Evolutionary conservation across 1,284 basidiomycete genomes (phyloP).

Genomic region (Volvariella volvacea): DNA sequence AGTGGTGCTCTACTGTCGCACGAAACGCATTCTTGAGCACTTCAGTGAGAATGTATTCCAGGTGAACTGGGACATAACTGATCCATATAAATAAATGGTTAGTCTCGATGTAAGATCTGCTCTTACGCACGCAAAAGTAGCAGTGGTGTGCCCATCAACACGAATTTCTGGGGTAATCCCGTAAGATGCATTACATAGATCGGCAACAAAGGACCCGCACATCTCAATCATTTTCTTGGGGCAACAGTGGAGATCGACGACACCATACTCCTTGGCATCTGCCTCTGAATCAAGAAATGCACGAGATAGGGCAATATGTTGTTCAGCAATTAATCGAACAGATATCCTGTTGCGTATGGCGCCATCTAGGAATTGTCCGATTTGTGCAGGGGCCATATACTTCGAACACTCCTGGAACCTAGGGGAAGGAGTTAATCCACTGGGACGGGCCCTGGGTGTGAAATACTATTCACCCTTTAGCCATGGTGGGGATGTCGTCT

Average conservation of each 20-base stretch:
- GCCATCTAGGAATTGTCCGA: slow-evolving; percentile 76
- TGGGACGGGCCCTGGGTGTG: slow-evolving; percentile 6
- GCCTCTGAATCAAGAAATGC: slow-evolving; percentile 39
- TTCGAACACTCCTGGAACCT: slow-evolving; percentile 84
- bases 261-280: slow-evolving; percentile 41
- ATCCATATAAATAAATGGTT: slow-evolving; percentile 10
- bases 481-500: slow-evolving; percentile 86
- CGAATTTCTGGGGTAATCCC: slow-evolving; percentile 63
- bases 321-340: slow-evolving; percentile 86
- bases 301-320: slow-evolving; percentile 80
- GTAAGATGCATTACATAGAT: slow-evolving; percentile 83
- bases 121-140: slow-evolving; percentile 76
- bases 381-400: slow-evolving; percentile 76
- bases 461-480: slow-evolving; percentile 62
- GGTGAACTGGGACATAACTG: slow-evolving; percentile 83
- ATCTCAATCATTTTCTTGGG: slow-evolving; percentile 67
- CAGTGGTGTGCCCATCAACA: slow-evolving; percentile 62
- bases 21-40: slow-evolving; percentile 87
- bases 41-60: slow-evolving; percentile 86
- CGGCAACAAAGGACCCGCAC: slow-evolving; percentile 76
- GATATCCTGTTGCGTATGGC: slow-evolving; percentile 85
- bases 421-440: slow-evolving; percentile 3
- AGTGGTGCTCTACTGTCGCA: slow-evolving; percentile 78
- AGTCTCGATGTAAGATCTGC: slow-evolving; percentile 14
- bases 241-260: slow-evolving; percentile 66